phyloP scores from a whole-genome alignment of 2,329 filamentous ascomycete species.

The Camptophora hylomeconis region DNA sequence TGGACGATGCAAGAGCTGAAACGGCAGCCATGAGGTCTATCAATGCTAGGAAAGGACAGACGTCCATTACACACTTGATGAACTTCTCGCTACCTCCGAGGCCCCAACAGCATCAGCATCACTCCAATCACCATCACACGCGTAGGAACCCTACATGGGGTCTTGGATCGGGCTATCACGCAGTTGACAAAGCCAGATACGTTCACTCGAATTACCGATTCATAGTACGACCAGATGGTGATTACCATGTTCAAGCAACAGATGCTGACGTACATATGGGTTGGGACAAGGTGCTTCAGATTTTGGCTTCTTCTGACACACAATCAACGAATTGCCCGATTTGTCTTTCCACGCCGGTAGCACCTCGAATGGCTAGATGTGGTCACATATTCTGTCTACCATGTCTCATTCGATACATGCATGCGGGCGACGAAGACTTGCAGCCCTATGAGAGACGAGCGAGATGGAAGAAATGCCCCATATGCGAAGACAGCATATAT shows the following conservation, averaged over 20 bases:
- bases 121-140: conserved; percentile 43
- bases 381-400: conserved; percentile 94
- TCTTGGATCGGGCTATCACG: conserved; percentile 76
- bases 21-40: conserved; percentile 51
- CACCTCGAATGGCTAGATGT: conserved; percentile 91
- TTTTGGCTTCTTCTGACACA: conserved; percentile 79
- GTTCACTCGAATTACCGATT: conserved; percentile 97
- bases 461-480: conserved; percentile 88
- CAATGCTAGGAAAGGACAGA: conserved; percentile 73
- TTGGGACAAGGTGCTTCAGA: conserved; percentile 81
- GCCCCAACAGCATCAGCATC: conserved; percentile 40
- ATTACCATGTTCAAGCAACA: conserved; percentile 66
- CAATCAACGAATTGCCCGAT: conserved; percentile 87
- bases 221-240: conserved; percentile 69
- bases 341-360: conserved; percentile 82
- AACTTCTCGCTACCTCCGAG: conserved; percentile 74
- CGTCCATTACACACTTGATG: conserved; percentile 92
- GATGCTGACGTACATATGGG: conserved; percentile 84
- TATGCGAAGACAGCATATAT: conserved; percentile 90
- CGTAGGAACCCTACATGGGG: conserved; percentile 71
- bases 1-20: conserved; percentile 81
- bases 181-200: conserved; percentile 79
- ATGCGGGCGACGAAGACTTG: conserved; percentile 60
- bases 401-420: conserved; percentile 91
- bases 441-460: conserved; percentile 52